Evolutionary conservation across 495 filamentous ascomycete genomes (phyloP), one percentile per base, ranked within the genome.

Genomic region (Lepidopterella palustris): DNA sequence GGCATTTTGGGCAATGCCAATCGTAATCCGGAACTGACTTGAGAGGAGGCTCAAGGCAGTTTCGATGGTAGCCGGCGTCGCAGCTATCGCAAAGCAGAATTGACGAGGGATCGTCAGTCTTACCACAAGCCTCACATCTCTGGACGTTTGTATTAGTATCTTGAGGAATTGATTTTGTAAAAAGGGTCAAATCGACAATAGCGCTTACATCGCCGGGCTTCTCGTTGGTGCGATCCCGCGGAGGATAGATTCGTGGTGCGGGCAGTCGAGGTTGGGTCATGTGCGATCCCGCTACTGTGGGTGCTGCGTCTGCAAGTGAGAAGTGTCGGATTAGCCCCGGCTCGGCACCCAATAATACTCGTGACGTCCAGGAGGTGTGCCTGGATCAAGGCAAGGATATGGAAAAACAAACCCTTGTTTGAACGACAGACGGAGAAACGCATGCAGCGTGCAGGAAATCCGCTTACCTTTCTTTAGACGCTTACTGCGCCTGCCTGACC

Each of bases 1-100:
- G 79, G 70, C 93, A 99, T 68, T 89, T 84, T 9, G 93, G 88
- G 67, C 93, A 99, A 70, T 97, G 90, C 93, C 93, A 99, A 61
- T 99, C 93, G 48, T 83, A 83, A 56, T 95, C 90, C 0, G 91
- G 88, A 47, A 84, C 82, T 23, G 78, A 74, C 58, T 87, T 86
- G n/a, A 95, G 77, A 2, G 85, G 87, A 21, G 91, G 92, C 60
- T 97, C 93, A 18, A 99, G 80, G 62, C 93, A 99, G 45, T 83
- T 77, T 60, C 83, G 86, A 69, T 99, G 93, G 64, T 95, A 97
- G 8, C 87, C 87, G 64, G 86, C 79, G 50, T 97, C 92, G 67
- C 93, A 99, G 62, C 88, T 88, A 57, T 97, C 93, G 73, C 93
- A 99, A n/a, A 89, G 74, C 1, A 95, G 75, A 35, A 97, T 79